Conservation (phyloP, 768 basidiomycete species). For the Suillus cothurnatus region DNA sequence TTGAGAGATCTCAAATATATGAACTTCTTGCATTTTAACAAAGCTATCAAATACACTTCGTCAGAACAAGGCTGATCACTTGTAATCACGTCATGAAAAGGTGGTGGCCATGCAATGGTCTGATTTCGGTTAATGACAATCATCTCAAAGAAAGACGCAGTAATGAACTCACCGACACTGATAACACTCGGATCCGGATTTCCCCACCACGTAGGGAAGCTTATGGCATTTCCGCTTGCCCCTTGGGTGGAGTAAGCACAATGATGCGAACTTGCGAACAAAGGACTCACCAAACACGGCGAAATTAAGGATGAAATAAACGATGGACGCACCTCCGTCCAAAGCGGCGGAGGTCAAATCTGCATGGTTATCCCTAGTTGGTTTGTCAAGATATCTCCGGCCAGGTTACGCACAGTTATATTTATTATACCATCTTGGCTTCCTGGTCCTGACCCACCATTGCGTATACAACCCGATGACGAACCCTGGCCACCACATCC, state of each 20-base stretch:
- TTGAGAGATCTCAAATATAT: not conserved
- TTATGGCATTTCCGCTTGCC: conserved; percentile 44
- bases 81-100: not conserved
- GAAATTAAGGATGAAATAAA: conserved; percentile 49
- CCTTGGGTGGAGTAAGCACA: conserved; percentile 34
- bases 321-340: conserved; percentile 50
- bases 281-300: conserved; percentile 28
- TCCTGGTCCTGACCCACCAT: conserved; percentile 48
- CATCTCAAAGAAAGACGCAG: not conserved
- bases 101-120: conserved; percentile 2
- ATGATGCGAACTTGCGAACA: conserved; percentile 21
- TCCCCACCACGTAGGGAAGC: conserved; percentile 51
- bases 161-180: conserved; percentile 14
- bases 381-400: not conserved
- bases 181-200: conserved; percentile 23
- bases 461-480: conserved; percentile 51
- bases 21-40: not conserved
- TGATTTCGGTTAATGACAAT: not conserved
- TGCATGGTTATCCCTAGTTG: conserved; percentile 7
- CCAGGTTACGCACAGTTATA: conserved; percentile 20
- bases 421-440: conserved; percentile 52
- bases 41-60: not conserved
- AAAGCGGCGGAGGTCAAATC: conserved; percentile 50
- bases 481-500: conserved; percentile 52
- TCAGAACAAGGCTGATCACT: not conserved